These are phyloP conservation scores for Penicillium simplicissimum DNA, from an alignment of 495 filamentous ascomycete genomes.

Conservation along the genomic window DNA sequence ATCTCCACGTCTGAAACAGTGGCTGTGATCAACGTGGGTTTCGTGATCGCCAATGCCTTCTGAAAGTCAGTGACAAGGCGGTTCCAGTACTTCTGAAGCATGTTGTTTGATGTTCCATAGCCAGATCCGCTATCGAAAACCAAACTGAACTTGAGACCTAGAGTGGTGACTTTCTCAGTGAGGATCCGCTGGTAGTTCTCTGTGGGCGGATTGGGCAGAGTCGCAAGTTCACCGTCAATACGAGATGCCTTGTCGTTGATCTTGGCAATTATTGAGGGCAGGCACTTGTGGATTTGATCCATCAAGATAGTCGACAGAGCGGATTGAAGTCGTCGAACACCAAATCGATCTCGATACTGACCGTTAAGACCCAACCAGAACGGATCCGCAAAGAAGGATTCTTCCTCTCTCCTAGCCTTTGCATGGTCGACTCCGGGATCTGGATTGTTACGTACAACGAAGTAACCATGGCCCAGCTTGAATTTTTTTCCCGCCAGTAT, in stretches of 20 bases:
- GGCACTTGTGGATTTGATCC: constrained; percentile 56
- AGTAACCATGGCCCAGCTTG: constrained; percentile 62
- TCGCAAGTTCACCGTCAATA: constrained; percentile 49
- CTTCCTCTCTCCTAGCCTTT: constrained; percentile 57
- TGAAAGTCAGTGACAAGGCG: constrained; percentile 39
- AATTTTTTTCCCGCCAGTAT: constrained; percentile 59
- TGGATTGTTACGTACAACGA: constrained; percentile 62
- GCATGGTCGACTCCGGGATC: constrained; percentile 51
- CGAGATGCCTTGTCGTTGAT: constrained; percentile 50
- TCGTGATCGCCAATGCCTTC: constrained; percentile 32
- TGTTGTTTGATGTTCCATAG: constrained; percentile 15
- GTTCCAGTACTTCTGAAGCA: constrained; percentile 41
- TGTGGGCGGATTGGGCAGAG: constrained; percentile 56
- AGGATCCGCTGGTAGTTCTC: constrained; percentile 40
- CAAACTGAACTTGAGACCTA: constrained; percentile 32
- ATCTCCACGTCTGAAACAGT: constrained; percentile 5
- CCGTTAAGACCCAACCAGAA: constrained; percentile 52
- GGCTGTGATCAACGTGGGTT: constrained; percentile 29
- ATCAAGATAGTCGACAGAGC: constrained; percentile 56
- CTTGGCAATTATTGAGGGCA: constrained; percentile 60
- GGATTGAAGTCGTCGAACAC: constrained; percentile 55
- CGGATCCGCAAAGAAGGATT: constrained; percentile 54
- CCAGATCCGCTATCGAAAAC: constrained; percentile 39
- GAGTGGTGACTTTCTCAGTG: constrained; percentile 33
- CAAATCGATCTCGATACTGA: constrained; percentile 53